These are phyloP conservation scores for Fusarium oligoseptatum DNA, from an alignment of 2,329 filamentous ascomycete genomes.

Conservation along the genomic window DNA sequence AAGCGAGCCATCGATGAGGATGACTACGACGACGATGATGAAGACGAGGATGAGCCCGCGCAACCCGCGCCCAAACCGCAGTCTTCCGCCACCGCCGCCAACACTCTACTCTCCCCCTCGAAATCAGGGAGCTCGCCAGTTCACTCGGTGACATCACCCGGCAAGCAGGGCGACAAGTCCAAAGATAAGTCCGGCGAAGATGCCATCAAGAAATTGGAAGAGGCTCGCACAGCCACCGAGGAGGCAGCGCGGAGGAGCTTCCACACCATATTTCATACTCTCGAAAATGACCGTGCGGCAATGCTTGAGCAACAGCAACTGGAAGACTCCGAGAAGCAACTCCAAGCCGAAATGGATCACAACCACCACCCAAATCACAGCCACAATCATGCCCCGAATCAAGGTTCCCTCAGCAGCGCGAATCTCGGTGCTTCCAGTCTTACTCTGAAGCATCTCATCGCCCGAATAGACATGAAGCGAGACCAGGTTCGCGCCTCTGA, in stretches of 20 bases:
- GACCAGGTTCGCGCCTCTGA: slow-evolving; percentile 92
- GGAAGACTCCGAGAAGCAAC: slow-evolving; percentile 95
- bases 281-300: slow-evolving; percentile 94
- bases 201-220: slow-evolving; percentile 91
- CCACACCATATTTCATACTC: slow-evolving; percentile 92
- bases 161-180: slow-evolving; percentile 67
- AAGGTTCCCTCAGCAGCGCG: slow-evolving; percentile 91
- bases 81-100: slow-evolving; percentile 62
- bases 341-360: slow-evolving; percentile 93
- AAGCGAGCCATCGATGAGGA: slow-evolving; percentile 86
- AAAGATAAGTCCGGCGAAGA: slow-evolving; percentile 83
- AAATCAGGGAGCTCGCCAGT: slow-evolving; percentile 78
- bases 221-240: slow-evolving; percentile 90
- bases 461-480: slow-evolving; percentile 92
- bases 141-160: slow-evolving; percentile 72
- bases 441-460: slow-evolving; percentile 96
- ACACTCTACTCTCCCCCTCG: slow-evolving; percentile 74
- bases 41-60: slow-evolving; percentile 70
- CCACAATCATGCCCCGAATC: slow-evolving; percentile 71
- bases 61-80: slow-evolving; percentile 66
- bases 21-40: slow-evolving; percentile 87
- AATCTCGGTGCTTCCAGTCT: slow-evolving; percentile 96
- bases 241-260: slow-evolving; percentile 92
- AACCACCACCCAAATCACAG: slow-evolving; percentile 65
- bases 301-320: slow-evolving; percentile 98